phyloP scores from a whole-genome alignment of 495 filamentous ascomycete species.

The Niebla homalea region DNA sequence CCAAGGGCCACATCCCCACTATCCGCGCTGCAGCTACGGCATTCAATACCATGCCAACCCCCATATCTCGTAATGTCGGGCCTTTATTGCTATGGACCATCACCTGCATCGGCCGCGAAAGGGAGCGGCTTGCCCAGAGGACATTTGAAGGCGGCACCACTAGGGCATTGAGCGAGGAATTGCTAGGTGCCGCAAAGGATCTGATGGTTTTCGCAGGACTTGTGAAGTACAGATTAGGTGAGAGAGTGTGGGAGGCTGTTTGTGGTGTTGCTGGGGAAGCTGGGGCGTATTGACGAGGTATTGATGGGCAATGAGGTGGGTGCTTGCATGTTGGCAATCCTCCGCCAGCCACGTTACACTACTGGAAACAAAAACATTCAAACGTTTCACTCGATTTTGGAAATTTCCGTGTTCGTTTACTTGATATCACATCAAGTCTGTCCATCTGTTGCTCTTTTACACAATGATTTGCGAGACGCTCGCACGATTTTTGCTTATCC shows the following conservation, averaged over 20 bases:
- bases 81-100: constrained; percentile 89
- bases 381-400: too few species aligned
- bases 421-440: too few species aligned
- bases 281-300: constrained; percentile 34
- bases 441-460: too few species aligned
- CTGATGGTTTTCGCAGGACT: constrained; percentile 89
- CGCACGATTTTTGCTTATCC: too few species aligned
- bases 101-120: constrained; percentile 61
- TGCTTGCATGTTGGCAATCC: background rate
- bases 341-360: too few species aligned
- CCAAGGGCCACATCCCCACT: constrained; percentile 51
- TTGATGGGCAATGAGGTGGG: background rate
- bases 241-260: constrained; percentile 66
- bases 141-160: constrained; percentile 64
- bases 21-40: constrained; percentile 64
- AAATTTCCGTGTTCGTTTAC: too few species aligned
- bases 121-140: constrained; percentile 48
- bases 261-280: constrained; percentile 62
- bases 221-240: constrained; percentile 73
- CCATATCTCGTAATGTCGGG: constrained; percentile 74
- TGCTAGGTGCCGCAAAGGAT: constrained; percentile 69
- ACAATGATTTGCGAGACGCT: too few species aligned
- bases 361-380: too few species aligned
- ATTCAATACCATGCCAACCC: constrained; percentile 59
- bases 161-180: constrained; percentile 50